Base-by-base conservation (phyloP, 2,329 filamentous ascomycete species). In the Pseudogymnoascus sp. region DNA sequence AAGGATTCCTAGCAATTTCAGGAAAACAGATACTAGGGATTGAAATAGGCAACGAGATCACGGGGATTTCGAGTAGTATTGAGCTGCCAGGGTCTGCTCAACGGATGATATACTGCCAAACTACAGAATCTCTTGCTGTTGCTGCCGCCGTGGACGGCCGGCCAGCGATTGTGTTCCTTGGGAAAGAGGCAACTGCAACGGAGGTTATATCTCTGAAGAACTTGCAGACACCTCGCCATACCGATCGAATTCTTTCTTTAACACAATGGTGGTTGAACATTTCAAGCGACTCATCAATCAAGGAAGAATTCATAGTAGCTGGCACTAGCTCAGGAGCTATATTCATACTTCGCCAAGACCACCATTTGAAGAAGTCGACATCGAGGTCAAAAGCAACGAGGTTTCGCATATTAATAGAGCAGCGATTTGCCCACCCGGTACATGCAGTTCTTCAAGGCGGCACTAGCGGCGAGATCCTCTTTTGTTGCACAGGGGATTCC, bases 141-240 rank as follows among this genome's bases (percentile, higher is more conserved):
- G 82, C 79, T 0, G 76, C 83, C 17, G 74, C 76, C 9, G 69
- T 75, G 9, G 73, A 77, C 3, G 73, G 78, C 4, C 74, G 74
- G 28, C 76, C 83, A 8, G 82, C 79, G 1, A 70, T 88, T 26
- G 74, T 78, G 23, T 87, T 88, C 63, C 71, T 88, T 31, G 82
- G 28, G 28, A 35, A 19, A 57, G 50, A 33, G 17, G 50, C n/a
- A 19, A n/a, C 28, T 6, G 50, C n/a, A 31, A 57, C 17, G 9
- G 50, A 57, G 31, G 17, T 57, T n/a, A 57, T 57, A 57, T 33
- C 50, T 11, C 50, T 57, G 50, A 57, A 35, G 17, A 4, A 57
- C 11, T 5, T 4, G 5, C 28, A 33, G 50, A 33, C 28, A 6
- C 13, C 28, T 35, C 50, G 50, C 50, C 50, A 57, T 57, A 33